A percentile compares a stretch with the other conserved stretches of the same genome.
These are phyloP conservation scores for Volvariella volvacea DNA, from an alignment of 1,284 basidiomycete genomes.

Conservation along the genomic window DNA sequence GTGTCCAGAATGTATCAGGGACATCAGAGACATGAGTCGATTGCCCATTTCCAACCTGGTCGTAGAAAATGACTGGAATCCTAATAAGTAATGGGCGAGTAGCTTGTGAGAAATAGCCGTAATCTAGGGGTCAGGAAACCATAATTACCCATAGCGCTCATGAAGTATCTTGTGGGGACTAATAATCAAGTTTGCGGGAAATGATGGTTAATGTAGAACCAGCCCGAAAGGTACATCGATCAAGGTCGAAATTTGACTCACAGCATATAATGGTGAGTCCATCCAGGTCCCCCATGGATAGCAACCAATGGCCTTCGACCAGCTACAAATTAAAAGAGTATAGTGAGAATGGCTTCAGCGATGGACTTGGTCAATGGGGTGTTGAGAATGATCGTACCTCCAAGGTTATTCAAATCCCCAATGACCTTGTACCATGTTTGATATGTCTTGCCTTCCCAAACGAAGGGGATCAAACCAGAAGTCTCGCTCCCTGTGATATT, in stretches of 20 bases:
- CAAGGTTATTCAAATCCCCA: conserved; percentile 20
- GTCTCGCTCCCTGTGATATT: too few species aligned
- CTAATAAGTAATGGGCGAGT: neutral
- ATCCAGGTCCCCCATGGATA: conserved; percentile 24
- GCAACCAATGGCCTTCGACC: conserved; percentile 17
- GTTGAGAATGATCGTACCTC: too few species aligned
- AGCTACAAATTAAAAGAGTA: too few species aligned
- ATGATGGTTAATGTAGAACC: too few species aligned
- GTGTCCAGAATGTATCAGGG: conserved; percentile 37
- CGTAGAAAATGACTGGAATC: conserved; percentile 38
- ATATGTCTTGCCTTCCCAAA: neutral
- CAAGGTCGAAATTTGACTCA: neutral
- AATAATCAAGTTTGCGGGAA: too few species aligned
- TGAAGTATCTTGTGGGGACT: neutral
- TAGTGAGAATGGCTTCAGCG: too few species aligned
- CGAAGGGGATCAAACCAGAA: neutral
- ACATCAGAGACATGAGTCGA: conserved; percentile 40
- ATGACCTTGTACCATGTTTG: conserved; percentile 22
- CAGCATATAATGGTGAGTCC: conserved; percentile 11
- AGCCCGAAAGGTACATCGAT: too few species aligned
- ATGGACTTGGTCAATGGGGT: too few species aligned
- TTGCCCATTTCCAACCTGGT: conserved; percentile 40
- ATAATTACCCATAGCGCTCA: neutral
- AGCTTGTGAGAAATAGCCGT: neutral
- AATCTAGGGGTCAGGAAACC: neutral